A percentile compares a stretch with the other conserved stretches of the same genome.
Conservation (phyloP, 495 filamentous ascomycete genomes). For the Tuber brumale region DNA sequence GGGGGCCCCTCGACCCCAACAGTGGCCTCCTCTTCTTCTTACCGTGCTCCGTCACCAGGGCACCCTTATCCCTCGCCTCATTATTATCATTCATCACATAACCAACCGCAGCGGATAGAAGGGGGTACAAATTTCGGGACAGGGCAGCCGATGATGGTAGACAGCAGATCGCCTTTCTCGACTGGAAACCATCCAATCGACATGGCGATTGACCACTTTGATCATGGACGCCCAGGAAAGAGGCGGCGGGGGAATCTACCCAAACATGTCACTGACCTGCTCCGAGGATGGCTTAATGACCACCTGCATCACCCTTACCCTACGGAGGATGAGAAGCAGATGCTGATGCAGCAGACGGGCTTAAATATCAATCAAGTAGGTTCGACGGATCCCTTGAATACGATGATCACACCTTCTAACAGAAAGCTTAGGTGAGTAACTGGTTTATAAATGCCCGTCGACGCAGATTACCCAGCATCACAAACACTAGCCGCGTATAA, state of each 20-base stretch:
- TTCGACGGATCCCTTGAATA: constrained; percentile 15
- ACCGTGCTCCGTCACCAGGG: constrained; percentile 31
- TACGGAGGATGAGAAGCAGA: constrained; percentile 82
- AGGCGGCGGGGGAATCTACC: constrained; percentile 76
- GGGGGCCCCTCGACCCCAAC: constrained; percentile 12
- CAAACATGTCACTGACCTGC: constrained; percentile 73
- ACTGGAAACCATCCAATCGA: constrained; percentile 23
- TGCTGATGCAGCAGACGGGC: constrained; percentile 66
- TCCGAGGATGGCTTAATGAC: constrained; percentile 71
- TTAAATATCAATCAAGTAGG: constrained; percentile 71
- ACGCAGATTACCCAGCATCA: constrained; percentile 58
- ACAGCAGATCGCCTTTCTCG: constrained; percentile 37
- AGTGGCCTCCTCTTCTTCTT: constrained; percentile 12
- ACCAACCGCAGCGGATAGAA: constrained; percentile 28
- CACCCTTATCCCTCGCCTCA: constrained; percentile 28
- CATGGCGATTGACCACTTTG: constrained; percentile 38
- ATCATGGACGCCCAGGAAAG: constrained; percentile 48
- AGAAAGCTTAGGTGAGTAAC: constrained; percentile 67
- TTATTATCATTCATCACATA: constrained; percentile 29
- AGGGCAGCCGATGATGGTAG: constrained; percentile 27
- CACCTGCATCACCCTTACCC: constrained; percentile 81
- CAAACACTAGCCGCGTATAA: constrained; percentile 28
- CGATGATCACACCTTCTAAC: constrained; percentile 22
- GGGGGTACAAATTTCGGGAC: constrained; percentile 16
- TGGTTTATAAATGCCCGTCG: constrained; percentile 93